Evolutionary conservation across 176 grass and related monocot genomes (phyloP), one percentile per base, ranked within the genome.

Genomic region (Miscanthus lutarioriparius): DNA sequence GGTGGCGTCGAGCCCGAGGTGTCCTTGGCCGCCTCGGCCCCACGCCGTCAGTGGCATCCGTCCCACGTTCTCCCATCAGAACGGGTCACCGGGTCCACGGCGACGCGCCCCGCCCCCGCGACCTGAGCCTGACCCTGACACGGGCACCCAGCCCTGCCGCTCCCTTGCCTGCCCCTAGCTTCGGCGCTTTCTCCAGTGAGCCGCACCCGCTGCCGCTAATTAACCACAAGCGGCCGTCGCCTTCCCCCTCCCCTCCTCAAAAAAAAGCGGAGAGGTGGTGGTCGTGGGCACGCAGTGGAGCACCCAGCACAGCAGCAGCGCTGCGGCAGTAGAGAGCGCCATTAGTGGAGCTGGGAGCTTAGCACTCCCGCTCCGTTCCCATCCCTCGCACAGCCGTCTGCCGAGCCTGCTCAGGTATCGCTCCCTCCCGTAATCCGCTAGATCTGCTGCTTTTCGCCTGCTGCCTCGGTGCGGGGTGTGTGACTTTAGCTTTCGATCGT

Each of bases 141-240:
- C 84, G 84, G 28, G 88, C 73, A 22, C 44, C 41, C 59, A 1
- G 17, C 41, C 38, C 39, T 79, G 59, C 53, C 20, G n/a, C n/a
- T 30, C 58, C 35, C 27, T 69, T 32, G 47, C 63, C 59, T 63
- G 77, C 78, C 43, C 38, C 38, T 81, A 54, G 65, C 78, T 77
- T 85, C 83, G 83, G 78, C 83, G 75, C 83, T 77, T 89, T 82
- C 62, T 77, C 72, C 41, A 44, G 72, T 7, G 88, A 51, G 82
- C 86, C 72, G 30, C 61, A 19, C 68, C 43, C 58, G 47, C 80
- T 70, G 87, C 83, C 64, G 36, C 83, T 67, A 74, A 22, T 84
- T 90, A 84, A 87, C 89, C 84, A 45, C 89, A 83, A 83, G 80
- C 80, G 62, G 48, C 64, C 75, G 89, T 90, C 80, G 68, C 67